phyloP scores from a whole-genome alignment of 306 rosid species.

The Ochetophila trinervis region DNA sequence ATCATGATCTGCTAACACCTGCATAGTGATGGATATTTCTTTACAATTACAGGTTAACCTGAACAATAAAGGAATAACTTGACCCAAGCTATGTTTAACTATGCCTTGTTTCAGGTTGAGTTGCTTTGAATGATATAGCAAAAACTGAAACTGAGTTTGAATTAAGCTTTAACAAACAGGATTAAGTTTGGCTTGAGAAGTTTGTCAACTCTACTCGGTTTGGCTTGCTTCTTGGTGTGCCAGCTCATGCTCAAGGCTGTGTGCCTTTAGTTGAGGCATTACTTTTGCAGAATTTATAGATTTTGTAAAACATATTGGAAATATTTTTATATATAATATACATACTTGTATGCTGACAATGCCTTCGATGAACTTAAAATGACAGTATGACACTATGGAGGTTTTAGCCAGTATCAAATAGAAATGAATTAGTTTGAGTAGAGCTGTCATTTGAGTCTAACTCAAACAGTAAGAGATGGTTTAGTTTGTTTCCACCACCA shows the following conservation, averaged over 20 bases:
- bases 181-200: neutral
- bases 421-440: neutral
- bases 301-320: neutral
- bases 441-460: neutral
- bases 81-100: too few species aligned
- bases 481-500: too few species aligned
- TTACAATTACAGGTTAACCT: neutral
- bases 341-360: too few species aligned
- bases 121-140: too few species aligned
- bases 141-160: neutral
- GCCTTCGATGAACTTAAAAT: too few species aligned
- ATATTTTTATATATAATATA: too few species aligned
- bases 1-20: slow-evolving; percentile 83
- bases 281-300: neutral
- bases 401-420: neutral
- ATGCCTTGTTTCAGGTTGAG: too few species aligned
- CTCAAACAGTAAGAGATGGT: neutral
- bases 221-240: too few species aligned
- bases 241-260: neutral
- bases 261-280: neutral
- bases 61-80: too few species aligned
- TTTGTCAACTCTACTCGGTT: neutral
- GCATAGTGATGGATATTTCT: slow-evolving; percentile 29
- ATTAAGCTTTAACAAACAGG: neutral
- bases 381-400: too few species aligned